Evolutionary conservation across 2,329 filamentous ascomycete species (phyloP).

Genomic region (Sarocladiaceae sp.): DNA sequence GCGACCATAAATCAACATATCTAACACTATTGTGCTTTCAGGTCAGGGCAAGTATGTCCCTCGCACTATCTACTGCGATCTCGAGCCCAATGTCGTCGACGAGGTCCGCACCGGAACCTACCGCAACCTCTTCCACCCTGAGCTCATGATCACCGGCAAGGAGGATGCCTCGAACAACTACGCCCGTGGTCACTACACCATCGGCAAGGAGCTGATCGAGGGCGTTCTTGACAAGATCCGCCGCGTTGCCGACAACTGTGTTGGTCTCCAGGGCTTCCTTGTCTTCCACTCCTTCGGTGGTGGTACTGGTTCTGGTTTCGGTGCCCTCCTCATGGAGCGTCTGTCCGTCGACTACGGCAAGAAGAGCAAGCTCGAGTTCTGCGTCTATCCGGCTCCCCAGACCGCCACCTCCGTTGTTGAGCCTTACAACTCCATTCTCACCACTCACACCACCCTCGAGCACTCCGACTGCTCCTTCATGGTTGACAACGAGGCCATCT

Average conservation of each 20-base stretch:
- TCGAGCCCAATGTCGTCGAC: slow-evolving; percentile 98
- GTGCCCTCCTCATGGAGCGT: slow-evolving; percentile 97
- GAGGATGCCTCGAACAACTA: slow-evolving; percentile 99
- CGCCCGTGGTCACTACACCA: slow-evolving; percentile 98
- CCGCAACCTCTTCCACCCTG: slow-evolving; percentile 95
- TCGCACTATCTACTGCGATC: slow-evolving; percentile 98
- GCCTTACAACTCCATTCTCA: slow-evolving; percentile 99
- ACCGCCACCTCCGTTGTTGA: slow-evolving; percentile 96
- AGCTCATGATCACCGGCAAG: slow-evolving; percentile 99
- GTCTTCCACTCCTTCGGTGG: slow-evolving; percentile 99
- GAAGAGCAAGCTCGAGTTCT: slow-evolving; percentile 99
- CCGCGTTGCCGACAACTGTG: slow-evolving; percentile 95
- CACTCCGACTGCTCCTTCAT: slow-evolving; percentile 99
- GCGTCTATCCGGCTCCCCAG: slow-evolving; percentile 96
- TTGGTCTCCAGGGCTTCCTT: slow-evolving; percentile 96
- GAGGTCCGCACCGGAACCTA: slow-evolving; percentile 97
- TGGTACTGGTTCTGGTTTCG: slow-evolving; percentile 97
- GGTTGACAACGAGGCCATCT: slow-evolving; percentile 99
- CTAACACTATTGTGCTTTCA: slow-evolving; percentile 32
- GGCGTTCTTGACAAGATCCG: slow-evolving; percentile 96
- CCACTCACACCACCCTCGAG: slow-evolving; percentile 97
- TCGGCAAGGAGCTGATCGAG: slow-evolving; percentile 99
- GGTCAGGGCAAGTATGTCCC: slow-evolving; percentile 98
- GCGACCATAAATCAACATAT: slow-evolving; percentile 4
- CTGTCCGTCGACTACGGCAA: slow-evolving; percentile 99